Percentiles rank a stretch among this genome's conserved stretches.
Conservation (phyloP, 2,329 filamentous ascomycete genomes). For the Chrysoporthe deuterocubensis region DNA sequence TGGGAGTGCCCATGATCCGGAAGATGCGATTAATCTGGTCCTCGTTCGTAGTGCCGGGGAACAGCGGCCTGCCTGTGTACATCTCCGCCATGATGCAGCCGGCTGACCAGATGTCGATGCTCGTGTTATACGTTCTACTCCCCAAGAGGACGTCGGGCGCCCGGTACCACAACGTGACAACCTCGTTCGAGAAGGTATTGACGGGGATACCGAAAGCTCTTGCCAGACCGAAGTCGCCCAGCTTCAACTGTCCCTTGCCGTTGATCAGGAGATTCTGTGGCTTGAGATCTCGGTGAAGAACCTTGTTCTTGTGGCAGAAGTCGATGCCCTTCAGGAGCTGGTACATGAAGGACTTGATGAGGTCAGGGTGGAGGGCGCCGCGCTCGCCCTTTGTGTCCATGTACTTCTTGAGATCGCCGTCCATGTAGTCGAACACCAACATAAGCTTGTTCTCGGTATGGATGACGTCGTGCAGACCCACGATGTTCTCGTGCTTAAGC, state of each 20-base stretch:
- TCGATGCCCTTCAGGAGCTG: conserved; percentile 94
- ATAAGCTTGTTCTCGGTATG: conserved; percentile 99
- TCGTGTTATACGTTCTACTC: conserved; percentile 97
- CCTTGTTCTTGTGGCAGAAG: conserved; percentile 96
- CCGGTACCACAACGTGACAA: conserved; percentile 97
- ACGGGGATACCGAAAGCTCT: conserved; percentile 96
- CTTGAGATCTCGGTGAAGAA: conserved; percentile 93
- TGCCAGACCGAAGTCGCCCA: conserved; percentile 92
- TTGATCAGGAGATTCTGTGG: conserved; percentile 97
- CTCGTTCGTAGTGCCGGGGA: conserved; percentile 97
- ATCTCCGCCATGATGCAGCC: conserved; percentile 99
- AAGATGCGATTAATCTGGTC: conserved; percentile 98
- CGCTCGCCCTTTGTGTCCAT: conserved; percentile 94
- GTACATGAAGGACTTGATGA: conserved; percentile 99
- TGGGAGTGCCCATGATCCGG: conserved; percentile 96
- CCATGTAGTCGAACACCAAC: conserved; percentile 99
- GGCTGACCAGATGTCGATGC: conserved; percentile 98
- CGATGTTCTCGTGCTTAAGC: conserved; percentile 98
- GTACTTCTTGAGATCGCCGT: conserved; percentile 96
- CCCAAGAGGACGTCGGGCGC: conserved; percentile 94
- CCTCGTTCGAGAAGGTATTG: conserved; percentile 97
- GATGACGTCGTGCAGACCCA: conserved; percentile 96
- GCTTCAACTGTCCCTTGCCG: conserved; percentile 84
- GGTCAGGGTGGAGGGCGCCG: conserved; percentile 83
- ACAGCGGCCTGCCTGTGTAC: conserved; percentile 94